These are phyloP conservation scores for Colletotrichum viniferum DNA, from an alignment of 2,329 filamentous ascomycete species.

Conservation along the genomic window DNA sequence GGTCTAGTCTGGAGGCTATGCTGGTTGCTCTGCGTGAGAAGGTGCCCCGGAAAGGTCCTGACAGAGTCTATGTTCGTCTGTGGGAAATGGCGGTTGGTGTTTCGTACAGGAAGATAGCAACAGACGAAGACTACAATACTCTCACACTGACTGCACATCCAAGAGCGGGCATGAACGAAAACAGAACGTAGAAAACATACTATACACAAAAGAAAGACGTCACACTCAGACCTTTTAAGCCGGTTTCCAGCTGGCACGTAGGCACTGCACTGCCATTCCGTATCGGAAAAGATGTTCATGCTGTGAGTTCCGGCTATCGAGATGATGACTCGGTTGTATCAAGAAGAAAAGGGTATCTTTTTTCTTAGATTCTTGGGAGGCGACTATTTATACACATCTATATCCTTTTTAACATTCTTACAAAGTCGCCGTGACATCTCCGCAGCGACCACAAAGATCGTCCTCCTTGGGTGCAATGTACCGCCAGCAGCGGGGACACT, in stretches of 20 bases:
- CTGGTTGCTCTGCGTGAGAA: background rate
- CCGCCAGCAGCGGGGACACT: constrained; percentile 90
- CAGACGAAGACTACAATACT: background rate
- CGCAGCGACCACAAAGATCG: constrained; percentile 74
- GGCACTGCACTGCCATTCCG: background rate
- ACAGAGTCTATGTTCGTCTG: background rate
- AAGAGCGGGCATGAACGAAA: background rate
- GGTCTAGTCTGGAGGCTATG: background rate
- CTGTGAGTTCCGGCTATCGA: background rate
- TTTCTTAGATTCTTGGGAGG: background rate
- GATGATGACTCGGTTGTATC: background rate
- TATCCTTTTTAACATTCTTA: background rate
- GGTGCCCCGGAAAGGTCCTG: background rate
- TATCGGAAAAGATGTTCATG: background rate
- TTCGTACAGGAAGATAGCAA: background rate
- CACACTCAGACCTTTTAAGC: background rate
- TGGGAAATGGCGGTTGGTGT: background rate
- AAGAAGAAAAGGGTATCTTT: background rate
- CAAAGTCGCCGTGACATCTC: constrained; percentile 57
- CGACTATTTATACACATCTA: background rate
- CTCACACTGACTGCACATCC: background rate
- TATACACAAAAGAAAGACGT: background rate
- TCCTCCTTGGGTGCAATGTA: constrained; percentile 74
- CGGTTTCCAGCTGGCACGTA: background rate
- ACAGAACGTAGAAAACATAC: background rate